Base-by-base conservation (phyloP, 2,329 filamentous ascomycete species). In the Epichloe aotearoae region DNA sequence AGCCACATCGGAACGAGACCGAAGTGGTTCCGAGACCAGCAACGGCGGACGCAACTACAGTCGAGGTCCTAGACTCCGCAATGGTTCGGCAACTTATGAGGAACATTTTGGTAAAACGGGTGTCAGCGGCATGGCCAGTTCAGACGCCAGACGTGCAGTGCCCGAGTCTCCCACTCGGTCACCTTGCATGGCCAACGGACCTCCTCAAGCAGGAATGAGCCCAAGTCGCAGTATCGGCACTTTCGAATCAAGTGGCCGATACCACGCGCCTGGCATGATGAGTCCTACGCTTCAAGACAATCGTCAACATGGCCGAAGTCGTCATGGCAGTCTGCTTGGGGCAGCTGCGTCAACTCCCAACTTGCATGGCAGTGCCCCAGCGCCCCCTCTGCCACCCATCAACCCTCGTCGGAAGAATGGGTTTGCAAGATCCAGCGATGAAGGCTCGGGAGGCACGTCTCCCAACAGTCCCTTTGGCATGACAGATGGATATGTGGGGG, bases 11-110 rank as follows among this genome's bases (percentile, higher is more conserved):
- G 75, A 77, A 42, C 69, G 76, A 10, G 71, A 79, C 42, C 67
- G 76, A 41, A 80, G 76, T 54, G 75, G 75, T 34, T 80, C 77
- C 0, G 76, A 80, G 20, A 68, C 75, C 3, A 78, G 76, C 61
- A 71, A 63, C n/a, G 68, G 68, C 30, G 66, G 66, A 10, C 63
- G 65, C 45, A 65, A 67, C 20, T 64, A 64, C 33, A 69, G 65
- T 52, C 67, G 70, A n/a, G 69, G 68, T 8, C 60, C 64, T 3
- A 65, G 68, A 26, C 58, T 68, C 10, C 66, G 68, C 41, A 72
- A 72, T 15, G 66, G 63, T 40, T 66, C 65, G 0, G 54, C 60
- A 1, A 59, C 64, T 4, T 63, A 66, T 14, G 70, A 72, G 3
- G 68, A 72, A 34, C 60, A 64, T 12, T 58, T 62, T 26, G 57